Conservation (phyloP, 345 rosid species). For the Syzygium aqueum region DNA sequence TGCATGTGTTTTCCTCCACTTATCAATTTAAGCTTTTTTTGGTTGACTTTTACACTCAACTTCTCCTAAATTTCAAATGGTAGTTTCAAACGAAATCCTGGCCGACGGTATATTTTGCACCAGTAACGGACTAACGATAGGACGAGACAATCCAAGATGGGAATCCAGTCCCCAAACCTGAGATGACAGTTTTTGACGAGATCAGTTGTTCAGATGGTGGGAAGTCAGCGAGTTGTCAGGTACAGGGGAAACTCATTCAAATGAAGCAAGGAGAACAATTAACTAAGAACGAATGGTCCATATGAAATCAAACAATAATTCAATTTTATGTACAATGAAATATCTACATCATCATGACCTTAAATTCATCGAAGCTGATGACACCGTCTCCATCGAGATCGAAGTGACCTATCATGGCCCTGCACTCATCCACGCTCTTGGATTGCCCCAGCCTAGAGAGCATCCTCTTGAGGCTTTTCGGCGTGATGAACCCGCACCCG, state of each 20-base stretch:
- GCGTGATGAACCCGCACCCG: constrained; percentile 32
- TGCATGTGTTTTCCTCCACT: accelerated
- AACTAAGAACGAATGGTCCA: neutral
- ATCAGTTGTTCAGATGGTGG: too few species aligned
- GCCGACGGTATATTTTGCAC: neutral
- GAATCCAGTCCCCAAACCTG: neutral
- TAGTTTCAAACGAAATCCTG: neutral
- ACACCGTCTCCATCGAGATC: constrained; percentile 19
- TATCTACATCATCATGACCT: constrained; percentile 24
- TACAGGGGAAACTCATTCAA: neutral
- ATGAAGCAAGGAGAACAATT: neutral
- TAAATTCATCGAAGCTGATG: constrained; percentile 43
- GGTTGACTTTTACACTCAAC: neutral
- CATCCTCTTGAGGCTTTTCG: constrained; percentile 25
- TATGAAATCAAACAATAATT: neutral
- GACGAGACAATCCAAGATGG: neutral
- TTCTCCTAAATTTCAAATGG: neutral
- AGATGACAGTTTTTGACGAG: neutral
- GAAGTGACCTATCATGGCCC: constrained; percentile 19
- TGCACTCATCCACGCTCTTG: constrained; percentile 28
- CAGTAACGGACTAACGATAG: neutral
- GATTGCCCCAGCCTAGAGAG: constrained; percentile 33
- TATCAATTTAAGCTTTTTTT: neutral
- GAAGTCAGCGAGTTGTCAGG: neutral
- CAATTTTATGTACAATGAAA: neutral